Evolutionary conservation across 108 stramenopile genomes (phyloP), one percentile per base, ranked within the genome.

Genomic region (Conticribra guillardii): DNA sequence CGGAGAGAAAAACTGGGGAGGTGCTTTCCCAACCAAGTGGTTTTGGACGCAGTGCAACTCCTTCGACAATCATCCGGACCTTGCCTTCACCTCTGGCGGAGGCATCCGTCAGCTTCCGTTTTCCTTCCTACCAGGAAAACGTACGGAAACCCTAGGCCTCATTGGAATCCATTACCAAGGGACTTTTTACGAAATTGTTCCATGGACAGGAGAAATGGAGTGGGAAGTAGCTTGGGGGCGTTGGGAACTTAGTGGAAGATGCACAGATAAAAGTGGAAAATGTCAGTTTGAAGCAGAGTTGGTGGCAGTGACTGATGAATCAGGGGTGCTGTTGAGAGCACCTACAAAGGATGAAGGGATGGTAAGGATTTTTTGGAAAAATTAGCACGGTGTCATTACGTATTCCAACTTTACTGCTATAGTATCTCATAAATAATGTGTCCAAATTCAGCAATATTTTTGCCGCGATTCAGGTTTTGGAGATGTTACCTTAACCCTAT

Each of bases 1-100:
- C 70, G 92, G 89, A 22, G 95, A 96, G 52, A 93, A 96, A 82
- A 96, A 96, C 81, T 96, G 92, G 92, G 95, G 90, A 52, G 87
- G 77, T 8, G 83, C 88, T 0, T 88, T 96, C 56, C 92, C 95
- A 29, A 74, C 71, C 0, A 90, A 90, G 66, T 93, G 92, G 95
- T 96, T 85, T 81, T 96, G 95, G 95, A 79, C 84, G 4, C 95
- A 96, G 56, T 92, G 91, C 76, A 96, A 96, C 72, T 79, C 81
- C 27, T 96, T 96, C 54, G 82, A 88, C 21, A 84, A 79, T n/a
- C 79, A 85, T 64, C 72, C 44, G 22, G 69, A 64, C 34, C 73
- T 93, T 16, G 73, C 85, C 15, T 80, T 93, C 5, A 96, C 94
- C 19, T 85, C 94, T 3, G 92, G 91, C 57, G 94, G 94, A 57